phyloP scores from a whole-genome alignment of 1,284 basidiomycete species.

The Entoloma clypeatum region DNA sequence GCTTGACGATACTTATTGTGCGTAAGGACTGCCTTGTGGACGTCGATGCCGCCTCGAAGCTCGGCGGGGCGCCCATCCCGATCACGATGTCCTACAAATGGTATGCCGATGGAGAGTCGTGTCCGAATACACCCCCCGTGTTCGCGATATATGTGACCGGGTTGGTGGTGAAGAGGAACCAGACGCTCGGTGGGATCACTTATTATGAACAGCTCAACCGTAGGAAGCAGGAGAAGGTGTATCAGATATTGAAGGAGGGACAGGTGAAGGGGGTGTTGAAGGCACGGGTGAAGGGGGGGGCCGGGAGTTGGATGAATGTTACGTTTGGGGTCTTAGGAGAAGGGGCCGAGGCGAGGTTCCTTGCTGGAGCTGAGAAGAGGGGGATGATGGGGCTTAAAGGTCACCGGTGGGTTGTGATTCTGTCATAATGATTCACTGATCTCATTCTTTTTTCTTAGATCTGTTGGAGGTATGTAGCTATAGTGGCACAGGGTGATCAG shows the following conservation, averaged over 20 bases:
- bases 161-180: conserved; percentile 78
- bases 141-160: conserved; percentile 91
- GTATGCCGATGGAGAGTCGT: conserved; percentile 72
- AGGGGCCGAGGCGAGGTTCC: conserved; percentile 67
- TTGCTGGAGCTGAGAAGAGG: conserved; percentile 71
- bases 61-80: conserved; percentile 77
- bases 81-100: conserved; percentile 84
- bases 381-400: conserved; percentile 88
- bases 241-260: conserved; percentile 67
- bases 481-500: too few species aligned
- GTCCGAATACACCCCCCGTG: conserved; percentile 96
- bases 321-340: conserved; percentile 76
- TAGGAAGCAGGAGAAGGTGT: conserved; percentile 74
- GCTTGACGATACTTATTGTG: conserved; percentile 91
- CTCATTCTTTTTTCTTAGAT: conserved; percentile 37
- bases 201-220: conserved; percentile 68
- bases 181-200: conserved; percentile 65
- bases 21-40: conserved; percentile 89
- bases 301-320: conserved; percentile 91
- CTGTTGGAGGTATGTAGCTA: conserved; percentile 62
- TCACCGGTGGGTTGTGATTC: conserved; percentile 81
- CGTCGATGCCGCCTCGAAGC: conserved; percentile 72
- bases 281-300: conserved; percentile 65
- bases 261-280: conserved; percentile 66
- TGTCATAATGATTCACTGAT: too few species aligned